A percentile compares a stretch with the other conserved stretches of the same genome.
These are phyloP conservation scores for Paratinospora sagittata DNA, from an alignment of 164 flowering plant genomes.

Conservation along the genomic window DNA sequence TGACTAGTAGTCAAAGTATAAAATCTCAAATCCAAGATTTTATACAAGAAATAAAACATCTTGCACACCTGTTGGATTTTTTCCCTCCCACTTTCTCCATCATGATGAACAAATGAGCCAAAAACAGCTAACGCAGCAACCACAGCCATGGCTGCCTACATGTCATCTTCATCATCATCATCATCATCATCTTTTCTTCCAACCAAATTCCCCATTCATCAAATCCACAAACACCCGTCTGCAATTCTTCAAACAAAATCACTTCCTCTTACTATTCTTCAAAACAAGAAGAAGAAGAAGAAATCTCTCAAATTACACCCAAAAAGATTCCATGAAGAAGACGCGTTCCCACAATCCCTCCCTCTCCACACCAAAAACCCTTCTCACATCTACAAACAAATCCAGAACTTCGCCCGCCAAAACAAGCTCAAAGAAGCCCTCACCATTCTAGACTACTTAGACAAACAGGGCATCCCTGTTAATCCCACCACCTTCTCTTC, in stretches of 20 bases:
- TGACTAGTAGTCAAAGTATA: too few species aligned
- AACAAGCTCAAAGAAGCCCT: conserved; percentile 64
- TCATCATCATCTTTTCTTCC: conserved; percentile 5
- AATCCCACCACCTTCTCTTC: conserved; percentile 66
- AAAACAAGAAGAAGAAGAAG: too few species aligned
- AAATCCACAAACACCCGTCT: background rate
- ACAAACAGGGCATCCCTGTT: conserved; percentile 62
- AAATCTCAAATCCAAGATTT: too few species aligned
- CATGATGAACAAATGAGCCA: too few species aligned
- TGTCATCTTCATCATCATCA: conserved; percentile 5
- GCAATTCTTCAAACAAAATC: background rate
- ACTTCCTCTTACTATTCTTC: background rate
- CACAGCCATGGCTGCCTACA: background rate
- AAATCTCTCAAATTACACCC: conserved; percentile 2
- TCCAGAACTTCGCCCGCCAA: conserved; percentile 49
- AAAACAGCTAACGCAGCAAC: background rate
- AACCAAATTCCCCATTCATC: conserved; percentile 1
- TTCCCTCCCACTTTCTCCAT: too few species aligned
- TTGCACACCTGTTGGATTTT: too few species aligned
- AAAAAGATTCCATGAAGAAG: conserved; percentile 21
- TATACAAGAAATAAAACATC: too few species aligned
- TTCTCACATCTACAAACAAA: conserved; percentile 45
- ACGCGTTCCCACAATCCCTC: conserved; percentile 43
- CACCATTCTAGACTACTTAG: conserved; percentile 56
- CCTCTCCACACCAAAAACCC: conserved; percentile 71